A percentile compares a stretch with the other conserved stretches of the same genome.
These are phyloP conservation scores for Metschnikowia noctiluminum DNA, from an alignment of 805 yeast genomes.

Conservation along the genomic window DNA sequence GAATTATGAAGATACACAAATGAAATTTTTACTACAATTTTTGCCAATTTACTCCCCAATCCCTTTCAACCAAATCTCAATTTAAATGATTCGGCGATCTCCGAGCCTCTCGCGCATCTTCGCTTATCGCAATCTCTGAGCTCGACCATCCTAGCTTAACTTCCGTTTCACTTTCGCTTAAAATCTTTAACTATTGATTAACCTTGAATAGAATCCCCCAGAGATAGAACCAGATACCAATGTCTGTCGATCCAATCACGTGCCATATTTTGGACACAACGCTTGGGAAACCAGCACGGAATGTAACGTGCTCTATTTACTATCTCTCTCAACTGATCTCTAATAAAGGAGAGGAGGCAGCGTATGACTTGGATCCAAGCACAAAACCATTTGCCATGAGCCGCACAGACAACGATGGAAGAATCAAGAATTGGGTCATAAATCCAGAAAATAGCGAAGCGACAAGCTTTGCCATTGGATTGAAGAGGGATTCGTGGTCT, in stretches of 20 bases:
- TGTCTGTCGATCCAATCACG: constrained; percentile 59
- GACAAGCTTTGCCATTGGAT: constrained; percentile 26
- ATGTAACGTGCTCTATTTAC: constrained; percentile 67
- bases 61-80: too few species aligned
- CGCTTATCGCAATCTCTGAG: neutral
- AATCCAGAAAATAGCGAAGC: constrained; percentile 30
- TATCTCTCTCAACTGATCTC: constrained; percentile 27
- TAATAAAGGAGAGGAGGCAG: constrained; percentile 23
- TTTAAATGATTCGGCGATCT: neutral
- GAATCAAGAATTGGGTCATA: constrained; percentile 66
- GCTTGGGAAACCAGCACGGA: constrained; percentile 74
- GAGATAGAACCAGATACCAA: neutral
- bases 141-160: too few species aligned
- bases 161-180: too few species aligned
- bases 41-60: too few species aligned
- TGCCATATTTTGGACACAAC: constrained; percentile 90
- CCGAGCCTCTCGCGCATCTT: neutral
- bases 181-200: too few species aligned
- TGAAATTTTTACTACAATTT: too few species aligned
- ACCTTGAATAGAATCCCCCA: too few species aligned
- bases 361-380: constrained; percentile 23
- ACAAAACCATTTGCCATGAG: constrained; percentile 58
- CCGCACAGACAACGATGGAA: constrained; percentile 75
- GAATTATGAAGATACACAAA: too few species aligned
- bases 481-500: constrained; percentile 40